Conservation (phyloP, 2,329 filamentous ascomycete species). For the Fragosphaeria purpurea region DNA sequence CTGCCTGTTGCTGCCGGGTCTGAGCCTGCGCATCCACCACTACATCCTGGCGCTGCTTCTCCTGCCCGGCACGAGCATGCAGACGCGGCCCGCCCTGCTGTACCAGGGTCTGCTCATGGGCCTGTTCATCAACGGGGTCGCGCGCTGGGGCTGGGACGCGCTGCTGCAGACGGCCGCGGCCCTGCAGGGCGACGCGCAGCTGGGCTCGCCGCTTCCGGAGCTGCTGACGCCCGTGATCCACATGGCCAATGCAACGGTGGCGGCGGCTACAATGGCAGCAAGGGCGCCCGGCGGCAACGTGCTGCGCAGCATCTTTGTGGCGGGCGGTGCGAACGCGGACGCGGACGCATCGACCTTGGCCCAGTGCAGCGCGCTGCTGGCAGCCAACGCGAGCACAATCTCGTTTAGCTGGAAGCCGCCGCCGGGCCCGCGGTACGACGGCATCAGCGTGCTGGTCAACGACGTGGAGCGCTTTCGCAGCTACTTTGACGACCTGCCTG, state of each 20-base stretch:
- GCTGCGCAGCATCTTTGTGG: not conserved
- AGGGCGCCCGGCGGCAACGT: not conserved
- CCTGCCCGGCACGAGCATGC: constrained; percentile 78
- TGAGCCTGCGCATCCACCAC: constrained; percentile 85
- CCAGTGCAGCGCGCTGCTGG: constrained; percentile 9
- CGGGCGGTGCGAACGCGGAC: constrained; percentile 34
- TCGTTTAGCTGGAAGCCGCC: constrained; percentile 45
- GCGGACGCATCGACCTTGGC: constrained; percentile 44
- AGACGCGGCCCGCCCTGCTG: constrained; percentile 72
- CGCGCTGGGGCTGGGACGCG: constrained; percentile 85
- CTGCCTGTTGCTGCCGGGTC: constrained; percentile 60
- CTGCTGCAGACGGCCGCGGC: constrained; percentile 73
- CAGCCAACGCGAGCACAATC: constrained; percentile 50
- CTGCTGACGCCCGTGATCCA: constrained; percentile 38
- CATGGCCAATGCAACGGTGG: constrained; percentile 16
- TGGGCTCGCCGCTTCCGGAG: constrained; percentile 50
- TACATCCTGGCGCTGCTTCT: constrained; percentile 84
- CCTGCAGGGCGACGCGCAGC: constrained; percentile 58
- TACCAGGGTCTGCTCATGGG: constrained; percentile 88
- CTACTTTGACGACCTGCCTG: constrained; percentile 47
- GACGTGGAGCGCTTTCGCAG: constrained; percentile 73
- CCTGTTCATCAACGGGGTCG: constrained; percentile 87
- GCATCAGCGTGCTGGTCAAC: constrained; percentile 72
- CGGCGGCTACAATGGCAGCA: not conserved
- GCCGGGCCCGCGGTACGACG: constrained; percentile 51